A percentile compares a stretch with the other conserved stretches of the same genome.
Evolutionary conservation across 768 basidiomycete genomes (phyloP).

Genomic region (Trametes cubensis): DNA sequence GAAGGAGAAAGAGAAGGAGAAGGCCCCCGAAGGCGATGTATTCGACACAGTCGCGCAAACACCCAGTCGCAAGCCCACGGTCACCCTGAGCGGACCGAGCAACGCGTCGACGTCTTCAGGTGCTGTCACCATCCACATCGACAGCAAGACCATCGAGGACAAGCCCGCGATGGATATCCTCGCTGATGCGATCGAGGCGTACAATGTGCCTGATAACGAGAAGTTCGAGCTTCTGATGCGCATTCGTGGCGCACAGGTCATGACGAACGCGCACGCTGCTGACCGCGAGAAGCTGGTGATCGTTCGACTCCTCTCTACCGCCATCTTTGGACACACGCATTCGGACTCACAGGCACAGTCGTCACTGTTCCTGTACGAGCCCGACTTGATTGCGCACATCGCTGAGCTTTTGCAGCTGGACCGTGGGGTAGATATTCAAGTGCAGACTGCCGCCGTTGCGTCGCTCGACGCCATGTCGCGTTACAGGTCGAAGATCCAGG

Average conservation of each 20-base stretch:
- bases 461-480: constrained; percentile 90
- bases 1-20: constrained; percentile 41
- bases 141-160: constrained; percentile 58
- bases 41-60: constrained; percentile 42
- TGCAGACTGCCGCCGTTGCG: constrained; percentile 84
- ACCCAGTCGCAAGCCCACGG: constrained; percentile 51
- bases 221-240: constrained; percentile 88
- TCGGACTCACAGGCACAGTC: constrained; percentile 76
- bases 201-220: constrained; percentile 76
- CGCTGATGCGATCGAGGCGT: constrained; percentile 66
- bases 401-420: constrained; percentile 89
- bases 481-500: constrained; percentile 80
- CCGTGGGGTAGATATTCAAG: constrained; percentile 62
- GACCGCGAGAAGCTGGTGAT: constrained; percentile 81
- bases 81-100: constrained; percentile 34
- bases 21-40: constrained; percentile 50
- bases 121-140: constrained; percentile 63
- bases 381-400: constrained; percentile 85
- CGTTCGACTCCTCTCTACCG: constrained; percentile 82
- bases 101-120: constrained; percentile 41
- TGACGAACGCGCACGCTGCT: constrained; percentile 57
- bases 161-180: constrained; percentile 77
- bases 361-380: constrained; percentile 91
- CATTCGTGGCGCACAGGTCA: constrained; percentile 75
- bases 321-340: constrained; percentile 89